Percentiles rank a stretch among this genome's conserved stretches.
Evolutionary conservation across 1,139 yeast genomes (phyloP).

Genomic region (Taphrina wiesneri): DNA sequence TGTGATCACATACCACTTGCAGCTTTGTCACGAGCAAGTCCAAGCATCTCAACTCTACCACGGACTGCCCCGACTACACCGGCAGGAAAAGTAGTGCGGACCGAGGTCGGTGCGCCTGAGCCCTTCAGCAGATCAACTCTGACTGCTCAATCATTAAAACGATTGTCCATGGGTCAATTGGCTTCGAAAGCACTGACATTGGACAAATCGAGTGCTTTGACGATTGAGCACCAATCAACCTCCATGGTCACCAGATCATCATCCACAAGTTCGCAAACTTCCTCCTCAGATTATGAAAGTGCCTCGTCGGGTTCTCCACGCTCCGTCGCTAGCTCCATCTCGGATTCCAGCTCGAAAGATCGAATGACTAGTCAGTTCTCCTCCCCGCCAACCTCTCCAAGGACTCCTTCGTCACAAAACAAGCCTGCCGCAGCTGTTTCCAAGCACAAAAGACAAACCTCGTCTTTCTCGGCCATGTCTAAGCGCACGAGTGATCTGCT

Average conservation of each 20-base stretch:
- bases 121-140: not conserved
- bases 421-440: not conserved
- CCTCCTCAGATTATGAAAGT: not conserved
- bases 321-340: not conserved
- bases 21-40: too few species aligned
- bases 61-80: not conserved
- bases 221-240: not conserved
- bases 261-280: not conserved
- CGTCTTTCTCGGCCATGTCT: not conserved
- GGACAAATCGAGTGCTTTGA: not conserved
- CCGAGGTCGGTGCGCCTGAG: not conserved
- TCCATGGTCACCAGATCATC: not conserved
- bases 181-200: not conserved
- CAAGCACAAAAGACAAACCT: constrained; percentile 2
- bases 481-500: not conserved
- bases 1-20: not conserved
- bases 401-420: not conserved
- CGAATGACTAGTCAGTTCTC: not conserved
- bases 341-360: not conserved
- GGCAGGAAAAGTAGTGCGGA: not conserved
- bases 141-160: not conserved
- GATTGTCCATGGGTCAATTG: not conserved
- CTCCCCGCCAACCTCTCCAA: not conserved
- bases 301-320: not conserved
- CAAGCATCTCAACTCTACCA: not conserved